These are phyloP conservation scores for Mycena filopes DNA, from an alignment of 768 basidiomycete species.

Conservation along the genomic window DNA sequence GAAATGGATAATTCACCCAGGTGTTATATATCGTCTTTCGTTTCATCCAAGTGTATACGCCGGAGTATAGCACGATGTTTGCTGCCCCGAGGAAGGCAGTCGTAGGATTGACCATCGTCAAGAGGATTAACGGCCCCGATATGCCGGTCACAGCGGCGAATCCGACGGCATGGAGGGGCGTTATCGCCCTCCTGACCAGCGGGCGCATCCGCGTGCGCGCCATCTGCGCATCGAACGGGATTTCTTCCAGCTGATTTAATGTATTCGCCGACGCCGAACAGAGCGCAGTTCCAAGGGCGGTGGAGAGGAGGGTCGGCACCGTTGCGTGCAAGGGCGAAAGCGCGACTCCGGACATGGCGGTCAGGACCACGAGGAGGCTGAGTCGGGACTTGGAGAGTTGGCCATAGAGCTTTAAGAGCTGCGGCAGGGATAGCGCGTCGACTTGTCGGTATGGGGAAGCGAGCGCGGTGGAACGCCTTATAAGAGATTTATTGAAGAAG, in stretches of 20 bases:
- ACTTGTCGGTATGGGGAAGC: constrained; percentile 46
- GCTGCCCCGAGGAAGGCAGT: constrained; percentile 85
- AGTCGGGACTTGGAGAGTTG: constrained; percentile 90
- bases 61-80: constrained; percentile 92
- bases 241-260: constrained; percentile 93
- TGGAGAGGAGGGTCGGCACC: constrained; percentile 84
- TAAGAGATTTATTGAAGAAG: constrained; percentile 26
- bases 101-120: constrained; percentile 84
- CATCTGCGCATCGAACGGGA: constrained; percentile 98
- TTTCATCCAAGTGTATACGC: constrained; percentile 93
- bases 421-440: constrained; percentile 58
- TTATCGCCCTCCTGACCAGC: constrained; percentile 85
- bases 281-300: constrained; percentile 89
- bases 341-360: constrained; percentile 92
- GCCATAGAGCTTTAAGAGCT: constrained; percentile 73
- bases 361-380: constrained; percentile 85
- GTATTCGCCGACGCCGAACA: constrained; percentile 95
- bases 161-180: constrained; percentile 82
- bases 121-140: constrained; percentile 81
- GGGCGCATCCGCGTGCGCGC: constrained; percentile 88
- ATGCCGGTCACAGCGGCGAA: constrained; percentile 85
- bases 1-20: constrained; percentile 56
- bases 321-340: constrained; percentile 89
- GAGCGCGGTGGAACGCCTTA: constrained; percentile 24
- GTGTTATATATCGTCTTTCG: constrained; percentile 86